Base-by-base conservation (phyloP, 306 rosid genomes). In the Cotoneaster glaucophyllus region DNA sequence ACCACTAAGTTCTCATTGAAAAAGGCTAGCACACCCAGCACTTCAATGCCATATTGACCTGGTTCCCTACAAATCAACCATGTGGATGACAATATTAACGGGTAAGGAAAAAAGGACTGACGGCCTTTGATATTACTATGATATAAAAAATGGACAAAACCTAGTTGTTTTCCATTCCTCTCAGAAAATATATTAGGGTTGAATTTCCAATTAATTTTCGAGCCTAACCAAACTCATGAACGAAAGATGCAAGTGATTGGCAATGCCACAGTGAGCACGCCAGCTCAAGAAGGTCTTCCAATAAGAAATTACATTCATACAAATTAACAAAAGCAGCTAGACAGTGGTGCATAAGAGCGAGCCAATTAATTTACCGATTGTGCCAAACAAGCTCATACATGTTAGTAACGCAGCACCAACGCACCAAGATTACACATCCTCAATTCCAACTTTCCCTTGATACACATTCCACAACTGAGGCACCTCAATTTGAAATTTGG, bases 381-480 rank as follows among this genome's bases (percentile, higher is more conserved):
- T 15, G 12, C n/a, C 3, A 28, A 62, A 6, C 41, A 26, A 28
- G 37, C 41, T 14, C 10, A 28, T 62, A 62, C 67, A 24, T 12
- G 11, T 62, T 8, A 28, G n/a, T 25, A 6, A 28, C 15, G 67
- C 18, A 62, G 34, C 67, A 26, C 28, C 39, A 29, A 25, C 8
- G 4, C 13, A 12, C 14, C 31, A 59, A 59, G 28, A 57, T 57
- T 11, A 57, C 24, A 57, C 25, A 10, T 57, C 63, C 63, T 21
- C 26, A 2, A 57, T 57, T 17, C 45, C 58, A 82, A 61, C n/a
- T 22, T 70, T 78, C 57, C 69, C 45, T 45, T 78, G 34, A 24
- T 75, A 86, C 5, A 83, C 28, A 77, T 78, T 73, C 43, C 76
- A 26, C 48, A 75, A 57, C 74, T 29, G 53, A 14, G 76, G 28